Base-by-base conservation (phyloP, 2,329 filamentous ascomycete genomes). In the Blumeriella jaapii region DNA sequence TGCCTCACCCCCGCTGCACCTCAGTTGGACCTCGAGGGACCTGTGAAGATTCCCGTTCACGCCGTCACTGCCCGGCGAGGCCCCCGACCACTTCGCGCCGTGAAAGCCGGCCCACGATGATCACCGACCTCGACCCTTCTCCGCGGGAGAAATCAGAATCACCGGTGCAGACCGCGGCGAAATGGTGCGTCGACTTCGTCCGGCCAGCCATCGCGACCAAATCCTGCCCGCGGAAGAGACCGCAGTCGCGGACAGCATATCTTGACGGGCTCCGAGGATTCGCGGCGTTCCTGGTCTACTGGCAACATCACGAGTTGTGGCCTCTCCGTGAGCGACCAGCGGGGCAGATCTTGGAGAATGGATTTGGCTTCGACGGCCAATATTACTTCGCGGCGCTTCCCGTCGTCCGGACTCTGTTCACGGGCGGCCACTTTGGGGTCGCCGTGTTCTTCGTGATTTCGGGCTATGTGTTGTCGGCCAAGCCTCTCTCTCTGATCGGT, bases 401-500 rank as follows among this genome's bases (percentile, higher is more conserved):
- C 4, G 62, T 64, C 1, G 53, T 82, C 25, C 63, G 78, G 16
- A 60, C 63, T 23, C 64, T 80, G 46, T 76, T 79, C 51, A 62
- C 64, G 2, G 70, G 74, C 3, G 71, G 74, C 1, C 71, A 79
- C 41, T 69, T 68, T 26, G 69, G 74, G 5, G 69, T 71, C 60
- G 10, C 63, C 42, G 56, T 67, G 18, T 67, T 67, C 52, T 68
- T 67, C 49, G 57, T 67, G 41, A 62, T 68, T 13, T 67, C 64
- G 1, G 65, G 65, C 16, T 65, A 65, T 37, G 63, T 59, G 0
- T 55, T 68, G 14, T 61, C 63, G 1, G 52, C 56, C 31, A 63
- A 63, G 40, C 61, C 64, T 2, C 45, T 69, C 27, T 50, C 51
- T 20, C 48, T 58, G 13, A 58, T 64, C 2, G 60, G 61, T 22